These are phyloP conservation scores for Mesembryanthemum crystallinum DNA, from an alignment of 148 eudicot genomes.

Conservation along the genomic window DNA sequence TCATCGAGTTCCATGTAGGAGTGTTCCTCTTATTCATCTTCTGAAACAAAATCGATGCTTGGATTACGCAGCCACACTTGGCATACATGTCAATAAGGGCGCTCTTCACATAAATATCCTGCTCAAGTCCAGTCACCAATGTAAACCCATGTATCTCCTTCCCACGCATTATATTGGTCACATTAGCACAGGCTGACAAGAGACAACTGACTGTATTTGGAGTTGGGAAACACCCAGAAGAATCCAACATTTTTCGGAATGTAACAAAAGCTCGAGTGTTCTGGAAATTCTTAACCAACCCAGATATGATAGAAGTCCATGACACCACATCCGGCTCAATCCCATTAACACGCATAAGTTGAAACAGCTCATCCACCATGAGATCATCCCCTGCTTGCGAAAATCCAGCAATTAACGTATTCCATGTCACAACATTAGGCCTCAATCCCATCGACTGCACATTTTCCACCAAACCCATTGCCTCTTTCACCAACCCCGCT, in stretches of 20 bases:
- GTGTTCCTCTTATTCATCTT: constrained; percentile 50
- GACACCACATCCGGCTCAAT: constrained; percentile 82
- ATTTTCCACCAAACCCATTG: constrained; percentile 50
- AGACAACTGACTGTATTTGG: constrained; percentile 67
- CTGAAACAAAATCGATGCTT: constrained; percentile 57
- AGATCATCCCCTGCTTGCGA: constrained; percentile 55
- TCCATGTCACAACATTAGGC: constrained; percentile 79
- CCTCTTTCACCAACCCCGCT: constrained; percentile 52
- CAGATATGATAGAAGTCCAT: constrained; percentile 77
- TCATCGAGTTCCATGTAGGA: constrained; percentile 91
- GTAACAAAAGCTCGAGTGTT: constrained; percentile 50
- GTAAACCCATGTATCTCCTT: constrained; percentile 76
- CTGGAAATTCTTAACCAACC: constrained; percentile 61
- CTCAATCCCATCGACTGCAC: constrained; percentile 39
- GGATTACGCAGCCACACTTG: constrained; percentile 60
- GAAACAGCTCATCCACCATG: constrained; percentile 58
- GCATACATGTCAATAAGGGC: constrained; percentile 86
- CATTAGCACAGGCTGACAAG: constrained; percentile 69
- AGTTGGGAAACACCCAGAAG: constrained; percentile 43
- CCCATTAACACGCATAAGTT: constrained; percentile 47
- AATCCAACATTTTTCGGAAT: constrained; percentile 56
- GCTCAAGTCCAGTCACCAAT: constrained; percentile 42
- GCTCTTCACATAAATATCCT: constrained; percentile 61
- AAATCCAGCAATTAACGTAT: constrained; percentile 69
- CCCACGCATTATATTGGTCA: constrained; percentile 53